phyloP scores from a whole-genome alignment of 2,329 filamentous ascomycete genomes.

The Tolypocladium paradoxum region DNA sequence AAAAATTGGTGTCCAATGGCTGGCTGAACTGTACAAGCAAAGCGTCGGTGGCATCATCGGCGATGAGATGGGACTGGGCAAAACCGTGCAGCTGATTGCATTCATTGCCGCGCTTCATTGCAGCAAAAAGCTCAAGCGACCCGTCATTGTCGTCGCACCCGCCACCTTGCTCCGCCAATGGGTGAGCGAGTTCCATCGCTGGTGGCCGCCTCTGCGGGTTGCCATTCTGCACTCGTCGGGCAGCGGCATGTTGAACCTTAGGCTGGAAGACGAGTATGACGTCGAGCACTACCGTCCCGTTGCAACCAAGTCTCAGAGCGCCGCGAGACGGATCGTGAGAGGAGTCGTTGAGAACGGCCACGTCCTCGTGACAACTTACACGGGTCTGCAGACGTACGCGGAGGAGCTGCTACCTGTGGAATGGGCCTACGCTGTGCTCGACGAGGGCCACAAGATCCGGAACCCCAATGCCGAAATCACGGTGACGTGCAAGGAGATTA shows the following conservation, averaged over 20 bases:
- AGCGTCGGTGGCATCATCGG: constrained; percentile 89
- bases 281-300: constrained; percentile 30
- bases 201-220: constrained; percentile 98
- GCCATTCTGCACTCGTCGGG: constrained; percentile 93
- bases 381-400: constrained; percentile 86
- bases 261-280: constrained; percentile 43
- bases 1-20: constrained; percentile 93
- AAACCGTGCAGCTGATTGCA: constrained; percentile 64
- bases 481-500: constrained; percentile 86
- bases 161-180: constrained; percentile 94
- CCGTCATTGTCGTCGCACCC: constrained; percentile 84
- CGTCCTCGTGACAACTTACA: constrained; percentile 90
- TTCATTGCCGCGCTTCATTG: constrained; percentile 89
- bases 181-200: constrained; percentile 96
- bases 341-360: constrained; percentile 77
- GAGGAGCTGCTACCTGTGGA: constrained; percentile 70
- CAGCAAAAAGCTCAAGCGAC: constrained; percentile 72
- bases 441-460: constrained; percentile 96
- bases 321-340: constrained; percentile 71
- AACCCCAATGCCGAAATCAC: constrained; percentile 95
- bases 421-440: constrained; percentile 89
- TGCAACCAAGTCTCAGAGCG: constrained; percentile 31
- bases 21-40: constrained; percentile 84
- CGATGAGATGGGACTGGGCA: constrained; percentile 98
- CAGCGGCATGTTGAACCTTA: constrained; percentile 89